phyloP scores from a whole-genome alignment of 2,329 filamentous ascomycete species.

The Fusarium redolens region DNA sequence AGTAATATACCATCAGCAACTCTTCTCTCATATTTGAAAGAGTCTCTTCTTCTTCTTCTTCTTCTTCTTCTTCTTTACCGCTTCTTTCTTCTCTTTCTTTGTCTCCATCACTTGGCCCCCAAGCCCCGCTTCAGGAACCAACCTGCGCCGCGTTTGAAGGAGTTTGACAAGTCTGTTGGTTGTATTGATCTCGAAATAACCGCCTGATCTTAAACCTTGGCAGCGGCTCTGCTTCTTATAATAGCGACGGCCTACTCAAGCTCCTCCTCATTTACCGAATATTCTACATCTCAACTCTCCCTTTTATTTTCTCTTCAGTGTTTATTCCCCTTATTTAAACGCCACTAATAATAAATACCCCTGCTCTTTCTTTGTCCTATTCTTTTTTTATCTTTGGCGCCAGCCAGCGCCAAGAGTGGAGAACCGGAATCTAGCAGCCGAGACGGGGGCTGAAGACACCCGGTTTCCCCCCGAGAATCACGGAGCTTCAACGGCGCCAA shows the following conservation, averaged over 20 bases:
- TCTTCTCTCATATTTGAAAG: background rate
- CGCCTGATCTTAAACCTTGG: constrained; percentile 15
- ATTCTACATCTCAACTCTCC: background rate
- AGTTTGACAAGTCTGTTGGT: constrained; percentile 19
- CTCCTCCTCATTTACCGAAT: background rate
- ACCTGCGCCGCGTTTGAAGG: constrained; percentile 19
- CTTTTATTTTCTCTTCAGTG: background rate
- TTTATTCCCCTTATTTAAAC: constrained; percentile 16
- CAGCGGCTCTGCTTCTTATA: constrained; percentile 14
- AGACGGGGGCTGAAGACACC: constrained; percentile 40
- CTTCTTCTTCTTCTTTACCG: background rate
- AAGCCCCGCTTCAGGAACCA: constrained; percentile 36
- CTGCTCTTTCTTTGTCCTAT: constrained; percentile 4
- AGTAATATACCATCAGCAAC: background rate
- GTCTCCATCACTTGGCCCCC: constrained; percentile 25
- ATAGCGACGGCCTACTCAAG: background rate
- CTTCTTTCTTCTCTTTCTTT: background rate
- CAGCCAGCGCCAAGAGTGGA: constrained; percentile 40
- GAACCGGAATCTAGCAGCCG: constrained; percentile 43
- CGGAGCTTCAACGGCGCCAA: constrained; percentile 38
- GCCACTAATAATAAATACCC: constrained; percentile 24
- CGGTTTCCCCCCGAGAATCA: constrained; percentile 37
- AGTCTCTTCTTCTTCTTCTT: background rate
- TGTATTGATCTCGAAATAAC: constrained; percentile 24
- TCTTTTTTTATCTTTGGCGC: constrained; percentile 19